Base-by-base conservation (phyloP, 164 flowering plant species). In the Magnolia sinica region DNA sequence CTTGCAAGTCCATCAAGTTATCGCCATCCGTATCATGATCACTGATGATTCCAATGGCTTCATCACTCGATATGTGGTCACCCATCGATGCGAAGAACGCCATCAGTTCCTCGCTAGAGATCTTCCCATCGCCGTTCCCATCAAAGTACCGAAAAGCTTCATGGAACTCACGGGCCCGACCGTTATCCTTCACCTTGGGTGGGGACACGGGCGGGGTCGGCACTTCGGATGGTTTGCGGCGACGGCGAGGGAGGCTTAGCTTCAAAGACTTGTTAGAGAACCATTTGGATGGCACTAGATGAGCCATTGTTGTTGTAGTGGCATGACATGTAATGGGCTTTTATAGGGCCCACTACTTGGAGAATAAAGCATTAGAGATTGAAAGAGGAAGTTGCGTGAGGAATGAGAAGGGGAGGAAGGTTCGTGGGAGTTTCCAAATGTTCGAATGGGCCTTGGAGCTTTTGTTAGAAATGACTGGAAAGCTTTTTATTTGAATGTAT, bases 121-220 rank as follows among this genome's bases (percentile, higher is more conserved):
- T 89, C 79, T 88, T 94, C 0, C 96, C 97, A 67, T 94, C 97
- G 0, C 87, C 85, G 22, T 94, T 83, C 0, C 78, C 31, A 73
- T 94, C 98, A 37, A 94, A 91, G 71, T 83, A 87, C 0, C 83
- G 78, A 69, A 94, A 94, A 16, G 88, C 92, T 50, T 85, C 80
- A 55, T 37, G 80, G 10, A 88, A 76, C 75, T 83, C 85, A 1
- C 86, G 85, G 63, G 79, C 84, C 64, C 73, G 71, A 1, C n/a
- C 23, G 8, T 20, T 68, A 13, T 70, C 45, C 69, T 50, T 5
- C 45, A 37, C 45, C 45, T 55, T 63, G 52, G 67, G 50, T 23
- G 77, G 61, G 14, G 64, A 24, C 27, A n/a, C 2, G 50, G 71
- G 59, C 7, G 73, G 50, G 65, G 22, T 23, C 8, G 65, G 16